Evolutionary conservation across 163 green algal species (phyloP).

Genomic region (Chlorella variabilis): DNA sequence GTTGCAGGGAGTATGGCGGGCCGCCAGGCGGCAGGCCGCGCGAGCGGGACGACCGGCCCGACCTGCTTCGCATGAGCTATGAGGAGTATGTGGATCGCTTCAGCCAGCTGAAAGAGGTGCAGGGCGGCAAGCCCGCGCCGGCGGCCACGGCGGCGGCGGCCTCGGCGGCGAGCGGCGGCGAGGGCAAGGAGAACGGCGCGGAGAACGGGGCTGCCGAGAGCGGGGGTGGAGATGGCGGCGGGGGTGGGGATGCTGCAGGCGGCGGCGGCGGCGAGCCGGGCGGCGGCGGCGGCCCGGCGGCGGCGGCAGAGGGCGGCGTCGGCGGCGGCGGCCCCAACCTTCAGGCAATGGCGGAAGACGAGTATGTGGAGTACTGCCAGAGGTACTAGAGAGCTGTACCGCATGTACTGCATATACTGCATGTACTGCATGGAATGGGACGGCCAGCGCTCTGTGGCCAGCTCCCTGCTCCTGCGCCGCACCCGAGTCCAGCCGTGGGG

Average conservation of each 20-base stretch:
- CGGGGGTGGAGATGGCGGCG: too few species aligned
- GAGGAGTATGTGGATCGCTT: slow-evolving; percentile 53
- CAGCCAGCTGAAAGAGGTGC: slow-evolving; percentile 25
- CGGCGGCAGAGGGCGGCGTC: background rate
- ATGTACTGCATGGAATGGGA: background rate
- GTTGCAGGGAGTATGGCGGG: background rate
- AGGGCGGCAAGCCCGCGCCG: background rate
- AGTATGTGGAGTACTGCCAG: slow-evolving; percentile 43
- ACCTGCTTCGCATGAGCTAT: slow-evolving; percentile 55
- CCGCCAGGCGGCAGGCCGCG: background rate
- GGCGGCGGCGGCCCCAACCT: background rate
- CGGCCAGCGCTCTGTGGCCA: background rate
- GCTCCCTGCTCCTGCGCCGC: background rate
- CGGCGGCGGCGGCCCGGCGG: background rate
- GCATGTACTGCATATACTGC: too few species aligned
- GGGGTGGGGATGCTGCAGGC: background rate
- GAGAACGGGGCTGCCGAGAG: background rate
- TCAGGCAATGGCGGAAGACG: slow-evolving; percentile 40
- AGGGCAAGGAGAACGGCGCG: background rate
- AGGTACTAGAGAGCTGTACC: background rate
- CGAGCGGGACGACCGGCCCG: background rate
- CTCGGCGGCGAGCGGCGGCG: background rate
- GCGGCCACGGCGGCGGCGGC: background rate
- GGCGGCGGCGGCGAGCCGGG: background rate
- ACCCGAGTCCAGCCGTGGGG: too few species aligned